Evolutionary conservation across 1,139 yeast species (phyloP).

Genomic region (Blastobotrys arbuscula): DNA sequence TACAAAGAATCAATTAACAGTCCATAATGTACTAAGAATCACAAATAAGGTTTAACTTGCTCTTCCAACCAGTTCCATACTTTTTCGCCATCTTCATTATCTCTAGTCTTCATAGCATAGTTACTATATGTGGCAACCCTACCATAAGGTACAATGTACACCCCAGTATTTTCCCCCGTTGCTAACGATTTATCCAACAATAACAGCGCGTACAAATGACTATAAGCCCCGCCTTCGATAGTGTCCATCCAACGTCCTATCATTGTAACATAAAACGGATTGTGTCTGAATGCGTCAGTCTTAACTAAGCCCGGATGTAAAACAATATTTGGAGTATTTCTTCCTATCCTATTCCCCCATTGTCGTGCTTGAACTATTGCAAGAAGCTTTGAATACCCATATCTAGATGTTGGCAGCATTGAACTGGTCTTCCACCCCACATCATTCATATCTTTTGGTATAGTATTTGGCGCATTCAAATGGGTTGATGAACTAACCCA

Average conservation of each 20-base stretch:
- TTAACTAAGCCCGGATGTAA: conserved; percentile 45
- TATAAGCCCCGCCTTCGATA: conserved; percentile 38
- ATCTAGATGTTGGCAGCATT: conserved; percentile 15
- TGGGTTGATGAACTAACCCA: neutral
- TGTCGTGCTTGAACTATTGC: conserved; percentile 40
- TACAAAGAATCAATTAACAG: no score
- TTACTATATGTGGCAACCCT: conserved; percentile 13
- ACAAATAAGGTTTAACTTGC: neutral
- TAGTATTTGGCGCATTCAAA: neutral
- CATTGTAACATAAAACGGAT: conserved; percentile 12
- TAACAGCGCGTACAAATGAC: conserved; percentile 40
- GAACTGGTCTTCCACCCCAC: neutral
- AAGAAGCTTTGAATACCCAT: conserved; percentile 48
- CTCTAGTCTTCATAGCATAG: neutral
- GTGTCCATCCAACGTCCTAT: neutral
- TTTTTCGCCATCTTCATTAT: neutral
- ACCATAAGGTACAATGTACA: conserved; percentile 34
- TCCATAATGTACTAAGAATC: neutral
- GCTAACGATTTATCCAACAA: conserved; percentile 31
- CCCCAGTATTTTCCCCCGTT: conserved; percentile 33
- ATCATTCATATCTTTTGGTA: neutral
- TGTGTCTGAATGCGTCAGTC: conserved; percentile 40
- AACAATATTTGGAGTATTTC: conserved; percentile 22
- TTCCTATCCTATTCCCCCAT: conserved; percentile 37
- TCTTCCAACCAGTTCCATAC: neutral